Conservation (phyloP, 2,329 filamentous ascomycete genomes). For the Eurotiales sp. region DNA sequence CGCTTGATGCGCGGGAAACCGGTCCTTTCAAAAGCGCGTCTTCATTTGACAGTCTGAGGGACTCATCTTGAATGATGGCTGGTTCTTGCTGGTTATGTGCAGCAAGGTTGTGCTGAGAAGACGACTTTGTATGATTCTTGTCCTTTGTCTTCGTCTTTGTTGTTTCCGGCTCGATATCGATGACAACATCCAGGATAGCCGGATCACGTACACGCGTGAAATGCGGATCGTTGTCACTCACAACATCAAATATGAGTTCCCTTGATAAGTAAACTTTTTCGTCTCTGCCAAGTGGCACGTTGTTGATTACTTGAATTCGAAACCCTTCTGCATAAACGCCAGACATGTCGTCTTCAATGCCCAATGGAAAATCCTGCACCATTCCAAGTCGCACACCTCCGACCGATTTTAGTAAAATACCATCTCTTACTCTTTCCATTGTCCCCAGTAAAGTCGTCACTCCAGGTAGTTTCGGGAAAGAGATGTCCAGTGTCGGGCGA, state of each 20-base stretch:
- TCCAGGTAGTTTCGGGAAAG: slow-evolving; percentile 58
- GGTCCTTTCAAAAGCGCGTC: slow-evolving; percentile 20
- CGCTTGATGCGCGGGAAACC: slow-evolving; percentile 30
- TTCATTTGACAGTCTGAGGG: slow-evolving; percentile 21
- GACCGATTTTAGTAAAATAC: slow-evolving; percentile 58
- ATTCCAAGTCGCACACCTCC: slow-evolving; percentile 55
- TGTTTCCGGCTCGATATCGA: slow-evolving; percentile 51
- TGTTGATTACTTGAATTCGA: slow-evolving; percentile 72
- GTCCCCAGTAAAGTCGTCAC: slow-evolving; percentile 45
- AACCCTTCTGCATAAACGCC: slow-evolving; percentile 33
- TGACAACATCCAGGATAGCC: slow-evolving; percentile 68
- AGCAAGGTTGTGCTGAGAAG: slow-evolving; percentile 27
- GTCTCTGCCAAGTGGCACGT: slow-evolving; percentile 76
- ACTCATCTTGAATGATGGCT: slow-evolving; percentile 18
- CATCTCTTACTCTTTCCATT: slow-evolving; percentile 56
- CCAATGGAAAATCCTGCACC: slow-evolving; percentile 43
- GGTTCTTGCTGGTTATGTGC: slow-evolving; percentile 20
- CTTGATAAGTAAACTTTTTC: slow-evolving; percentile 79
- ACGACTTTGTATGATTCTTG: slow-evolving; percentile 27
- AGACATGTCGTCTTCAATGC: slow-evolving; percentile 13
- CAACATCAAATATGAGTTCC: slow-evolving; percentile 68
- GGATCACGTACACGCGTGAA: slow-evolving; percentile 75
- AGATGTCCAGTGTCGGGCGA: slow-evolving; percentile 67
- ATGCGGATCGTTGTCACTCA: slow-evolving; percentile 66
- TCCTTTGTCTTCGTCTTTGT: slow-evolving; percentile 1